Conservation (phyloP, 2,329 filamentous ascomycete species). For the Lachnellula arida region DNA sequence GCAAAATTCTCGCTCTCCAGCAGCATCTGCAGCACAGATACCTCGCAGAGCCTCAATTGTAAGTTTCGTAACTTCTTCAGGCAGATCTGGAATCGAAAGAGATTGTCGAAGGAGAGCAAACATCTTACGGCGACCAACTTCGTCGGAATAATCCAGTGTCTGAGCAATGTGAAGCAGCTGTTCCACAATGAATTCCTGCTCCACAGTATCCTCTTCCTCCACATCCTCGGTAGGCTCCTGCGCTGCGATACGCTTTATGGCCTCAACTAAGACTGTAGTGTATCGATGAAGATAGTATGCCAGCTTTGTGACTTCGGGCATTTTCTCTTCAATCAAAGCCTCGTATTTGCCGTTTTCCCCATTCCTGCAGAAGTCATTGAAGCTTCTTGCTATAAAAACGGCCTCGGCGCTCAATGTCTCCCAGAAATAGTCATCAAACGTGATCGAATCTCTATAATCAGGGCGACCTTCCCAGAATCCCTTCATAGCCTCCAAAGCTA, state of each 20-base stretch:
- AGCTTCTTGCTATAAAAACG: slow-evolving; percentile 84
- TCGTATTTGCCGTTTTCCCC: slow-evolving; percentile 72
- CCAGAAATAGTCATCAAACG: slow-evolving; percentile 73
- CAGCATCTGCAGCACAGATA: slow-evolving; percentile 70
- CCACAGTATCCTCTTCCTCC: slow-evolving; percentile 74
- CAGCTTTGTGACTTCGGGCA: slow-evolving; percentile 89
- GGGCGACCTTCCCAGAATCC: slow-evolving; percentile 94
- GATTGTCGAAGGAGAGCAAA: slow-evolving; percentile 83
- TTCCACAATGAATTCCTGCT: slow-evolving; percentile 93
- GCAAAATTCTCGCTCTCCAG: slow-evolving; percentile 78
- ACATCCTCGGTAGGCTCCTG: slow-evolving; percentile 56
- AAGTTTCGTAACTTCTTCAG: slow-evolving; percentile 89
- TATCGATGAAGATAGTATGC: slow-evolving; percentile 84
- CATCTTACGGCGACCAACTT: slow-evolving; percentile 93
- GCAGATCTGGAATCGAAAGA: slow-evolving; percentile 78
- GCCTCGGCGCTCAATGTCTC: slow-evolving; percentile 78
- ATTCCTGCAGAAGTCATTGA: slow-evolving; percentile 85
- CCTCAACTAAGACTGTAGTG: slow-evolving; percentile 62
- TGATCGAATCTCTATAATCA: slow-evolving; percentile 69
- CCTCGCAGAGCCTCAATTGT: slow-evolving; percentile 75
- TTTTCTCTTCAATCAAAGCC: slow-evolving; percentile 78
- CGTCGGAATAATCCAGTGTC: slow-evolving; percentile 95
- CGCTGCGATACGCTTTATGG: slow-evolving; percentile 51
- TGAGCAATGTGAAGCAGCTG: slow-evolving; percentile 89
- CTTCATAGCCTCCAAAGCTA: slow-evolving; percentile 89